A percentile compares a stretch with the other conserved stretches of the same genome.
Conservation (phyloP, 2,329 filamentous ascomycete species). For the Calonectria multiphialidica region DNA sequence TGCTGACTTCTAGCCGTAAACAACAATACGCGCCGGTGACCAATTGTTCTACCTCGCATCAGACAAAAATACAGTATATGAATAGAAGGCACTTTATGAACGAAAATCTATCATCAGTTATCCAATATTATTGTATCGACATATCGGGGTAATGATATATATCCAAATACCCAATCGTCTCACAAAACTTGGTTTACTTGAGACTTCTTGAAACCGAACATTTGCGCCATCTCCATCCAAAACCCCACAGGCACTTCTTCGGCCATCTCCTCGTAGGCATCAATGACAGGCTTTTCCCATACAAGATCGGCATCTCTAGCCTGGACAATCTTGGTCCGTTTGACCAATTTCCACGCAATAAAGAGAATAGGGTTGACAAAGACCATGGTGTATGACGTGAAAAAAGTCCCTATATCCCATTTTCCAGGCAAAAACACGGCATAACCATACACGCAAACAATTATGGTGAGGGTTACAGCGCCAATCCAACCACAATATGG, state of each 20-base stretch:
- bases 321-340: conserved; percentile 62
- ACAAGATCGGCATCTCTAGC: conserved; percentile 64
- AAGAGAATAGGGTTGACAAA: conserved; percentile 60
- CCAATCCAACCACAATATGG: neutral
- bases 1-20: no score
- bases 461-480: neutral
- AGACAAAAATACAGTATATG: no score
- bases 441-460: conserved; percentile 59
- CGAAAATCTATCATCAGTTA: no score
- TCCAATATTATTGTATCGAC: no score
- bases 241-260: neutral
- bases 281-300: conserved; percentile 46
- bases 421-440: conserved; percentile 61
- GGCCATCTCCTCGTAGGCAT: neutral
- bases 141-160: no score
- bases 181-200: neutral
- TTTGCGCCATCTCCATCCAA: neutral
- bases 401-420: conserved; percentile 47
- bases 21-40: no score
- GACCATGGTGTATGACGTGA: conserved; percentile 61
- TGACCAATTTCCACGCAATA: conserved; percentile 68
- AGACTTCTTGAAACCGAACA: neutral
- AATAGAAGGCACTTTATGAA: no score
- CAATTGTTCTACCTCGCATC: no score
- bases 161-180: neutral